Evolutionary conservation across 345 rosid species (phyloP), one percentile per base, ranked within the genome.

Genomic region (Hibiscus mutabilis): DNA sequence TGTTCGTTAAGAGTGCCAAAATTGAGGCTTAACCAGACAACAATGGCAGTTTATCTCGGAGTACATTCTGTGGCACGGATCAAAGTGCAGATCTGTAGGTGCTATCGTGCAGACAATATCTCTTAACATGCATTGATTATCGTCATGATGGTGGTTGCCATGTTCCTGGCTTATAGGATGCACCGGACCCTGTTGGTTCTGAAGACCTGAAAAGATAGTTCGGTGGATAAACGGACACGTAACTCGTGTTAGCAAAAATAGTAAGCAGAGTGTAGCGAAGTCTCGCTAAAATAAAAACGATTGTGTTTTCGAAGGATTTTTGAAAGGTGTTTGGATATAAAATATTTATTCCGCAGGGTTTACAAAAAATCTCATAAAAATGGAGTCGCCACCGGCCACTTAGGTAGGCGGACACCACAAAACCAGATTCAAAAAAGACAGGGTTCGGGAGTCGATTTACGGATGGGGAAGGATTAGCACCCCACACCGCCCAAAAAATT

Each of bases 81-180:
- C 42, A 49, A 25, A 66, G 22, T 16, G 57, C 22, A 66, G 35
- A 44, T 24, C 5, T 24, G 27, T 22, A 44, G 52, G 68, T 11
- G 8, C 12, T 18, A 53, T n/a, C 31, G 52, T 0, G 51, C 46
- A 2, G 21, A 5, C 15, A 49, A 25, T 12, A 24, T 16, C 42
- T 29, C 3, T 40, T 19, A 46, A 14, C 35, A 22, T 21, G 52
- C 37, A 27, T 37, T 16, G 25, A 44, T 51, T 59, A 60, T 88
- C 60, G 15, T 55, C 87, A 88, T 33, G 90, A 80, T 25, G 99
- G 97, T 1, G 99, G 92, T 71, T 90, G 99, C 99, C 99, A 95
- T 68, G 96, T 87, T 80, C 97, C 99, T 1, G 97, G 97, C 81
- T 74, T 85, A 81, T 73, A 95, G 58, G 92, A 81, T 80, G 88